These are phyloP conservation scores for Euclidium syriacum DNA, from an alignment of 345 rosid species.

Conservation along the genomic window DNA sequence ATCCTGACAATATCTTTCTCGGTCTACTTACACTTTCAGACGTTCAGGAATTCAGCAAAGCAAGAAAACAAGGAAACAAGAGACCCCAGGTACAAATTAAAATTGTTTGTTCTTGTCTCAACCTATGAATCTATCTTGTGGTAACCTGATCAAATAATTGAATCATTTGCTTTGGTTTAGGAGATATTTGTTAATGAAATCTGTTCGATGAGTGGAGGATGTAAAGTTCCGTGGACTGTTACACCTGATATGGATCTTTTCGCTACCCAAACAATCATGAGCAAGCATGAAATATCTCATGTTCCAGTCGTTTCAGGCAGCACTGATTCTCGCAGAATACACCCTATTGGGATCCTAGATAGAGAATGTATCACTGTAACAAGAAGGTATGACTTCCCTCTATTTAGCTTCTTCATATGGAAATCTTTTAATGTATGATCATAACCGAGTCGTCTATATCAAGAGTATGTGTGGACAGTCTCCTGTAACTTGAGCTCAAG, in stretches of 20 bases:
- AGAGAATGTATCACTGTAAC: constrained; percentile 66
- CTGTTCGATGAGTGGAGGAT: constrained; percentile 45
- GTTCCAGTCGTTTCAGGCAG: constrained; percentile 67
- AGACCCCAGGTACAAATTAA: constrained; percentile 44
- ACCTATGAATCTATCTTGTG: neutral
- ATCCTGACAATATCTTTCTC: constrained; percentile 50
- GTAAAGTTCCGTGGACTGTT: constrained; percentile 58
- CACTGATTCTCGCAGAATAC: constrained; percentile 35
- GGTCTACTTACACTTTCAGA: constrained; percentile 66
- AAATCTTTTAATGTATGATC: neutral
- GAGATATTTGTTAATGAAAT: constrained; percentile 57
- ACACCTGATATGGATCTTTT: constrained; percentile 76
- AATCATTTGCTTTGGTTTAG: constrained; percentile 35
- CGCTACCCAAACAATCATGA: constrained; percentile 54
- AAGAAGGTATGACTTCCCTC: constrained; percentile 44
- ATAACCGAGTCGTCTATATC: neutral
- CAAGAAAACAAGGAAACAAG: constrained; percentile 33
- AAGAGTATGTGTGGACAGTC: neutral
- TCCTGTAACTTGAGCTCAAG: neutral
- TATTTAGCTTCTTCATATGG: neutral
- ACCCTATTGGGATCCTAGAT: constrained; percentile 77
- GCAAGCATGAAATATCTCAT: constrained; percentile 43
- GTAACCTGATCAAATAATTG: neutral
- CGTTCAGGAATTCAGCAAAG: constrained; percentile 54
- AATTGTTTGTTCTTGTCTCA: neutral